phyloP scores from a whole-genome alignment of 257 asterid species.

The Penstemon davidsonii region DNA sequence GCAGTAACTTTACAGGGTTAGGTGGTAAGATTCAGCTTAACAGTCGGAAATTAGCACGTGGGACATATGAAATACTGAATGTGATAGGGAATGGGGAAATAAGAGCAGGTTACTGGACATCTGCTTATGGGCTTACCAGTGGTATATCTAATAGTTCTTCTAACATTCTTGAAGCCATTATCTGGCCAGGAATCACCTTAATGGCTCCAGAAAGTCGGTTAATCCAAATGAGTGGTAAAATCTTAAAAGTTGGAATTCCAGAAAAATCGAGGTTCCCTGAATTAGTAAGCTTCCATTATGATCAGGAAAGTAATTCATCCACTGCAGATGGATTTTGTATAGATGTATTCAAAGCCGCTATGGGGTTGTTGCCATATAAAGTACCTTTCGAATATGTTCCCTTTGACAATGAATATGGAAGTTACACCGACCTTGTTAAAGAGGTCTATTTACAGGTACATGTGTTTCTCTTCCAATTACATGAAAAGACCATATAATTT shows the following conservation, averaged over 20 bases:
- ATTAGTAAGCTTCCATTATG: conserved; percentile 14
- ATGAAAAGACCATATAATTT: not conserved
- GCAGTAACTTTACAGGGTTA: conserved; percentile 27
- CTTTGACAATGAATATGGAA: conserved; percentile 27
- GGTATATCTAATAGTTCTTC: conserved; percentile 18
- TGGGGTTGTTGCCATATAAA: conserved; percentile 22
- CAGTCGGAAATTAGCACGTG: conserved; percentile 31
- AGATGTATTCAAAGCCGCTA: conserved; percentile 41
- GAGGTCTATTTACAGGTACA: conserved; percentile 37
- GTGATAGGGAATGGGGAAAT: conserved; percentile 36
- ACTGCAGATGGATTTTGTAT: conserved; percentile 32
- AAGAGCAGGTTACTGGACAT: conserved; percentile 47
- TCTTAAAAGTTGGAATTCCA: conserved; percentile 30
- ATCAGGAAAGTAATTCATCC: conserved; percentile 22
- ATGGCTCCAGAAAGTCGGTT: conserved; percentile 14
- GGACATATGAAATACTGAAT: conserved; percentile 39
- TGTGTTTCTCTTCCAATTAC: not conserved
- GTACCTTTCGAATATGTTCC: conserved; percentile 37
- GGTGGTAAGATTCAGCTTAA: conserved; percentile 32
- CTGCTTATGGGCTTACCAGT: conserved; percentile 29
- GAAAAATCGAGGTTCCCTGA: conserved; percentile 20
- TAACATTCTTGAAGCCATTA: conserved; percentile 27
- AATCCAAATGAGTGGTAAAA: conserved; percentile 12
- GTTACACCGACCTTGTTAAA: conserved; percentile 30
- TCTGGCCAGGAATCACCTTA: conserved; percentile 37